Evolutionary conservation across 306 rosid species (phyloP), one percentile per base, ranked within the genome.

Genomic region (Cyamopsis tetragonoloba): DNA sequence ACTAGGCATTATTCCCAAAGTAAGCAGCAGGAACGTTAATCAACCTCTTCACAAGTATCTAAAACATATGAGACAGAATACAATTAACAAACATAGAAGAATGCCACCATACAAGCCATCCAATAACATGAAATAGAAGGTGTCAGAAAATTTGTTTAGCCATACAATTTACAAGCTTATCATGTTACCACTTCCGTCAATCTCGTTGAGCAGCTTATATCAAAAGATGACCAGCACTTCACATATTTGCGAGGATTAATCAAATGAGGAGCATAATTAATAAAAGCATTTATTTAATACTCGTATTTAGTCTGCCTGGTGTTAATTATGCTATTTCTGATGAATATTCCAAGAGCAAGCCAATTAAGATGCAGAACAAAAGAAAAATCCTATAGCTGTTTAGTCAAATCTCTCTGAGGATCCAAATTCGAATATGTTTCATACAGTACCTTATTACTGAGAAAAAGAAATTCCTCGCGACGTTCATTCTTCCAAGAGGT

Each of bases 401-500:
- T 15, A 23, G 60, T 71, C 18, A 59, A 71, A 22, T 61, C 22
- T n/a, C n/a, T n/a, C 18, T 3, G 6, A 43, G 18, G 56, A 13
- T 46, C 3, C 3, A 48, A 49, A 19, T 7, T 13, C 10, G 32
- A 61, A 2, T 6, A 38, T 37, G 78, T 43, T 41, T 35, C 1
- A 22, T 5, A 23, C 1, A 10, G 69, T 58, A 87, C 95, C 95
- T 85, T 82, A 35, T 71, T 82, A 46, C 95, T 87, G 68, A 90
- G 87, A 66, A 87, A 90, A 34, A 87, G 87, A 78, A 90, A 70
- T 69, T 90, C 97, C 80, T 87, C 90, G 55, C 86, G 86, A 49
- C 72, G 85, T 12, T 85, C 95, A 79, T 90, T 87, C 80, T 90
- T 90, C 97, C 97, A 90, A 26, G 96, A 90, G 57, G 96, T 90